Base-by-base conservation (phyloP, 192 early-diverging fungal genomes). In the Coemansia sp. region DNA sequence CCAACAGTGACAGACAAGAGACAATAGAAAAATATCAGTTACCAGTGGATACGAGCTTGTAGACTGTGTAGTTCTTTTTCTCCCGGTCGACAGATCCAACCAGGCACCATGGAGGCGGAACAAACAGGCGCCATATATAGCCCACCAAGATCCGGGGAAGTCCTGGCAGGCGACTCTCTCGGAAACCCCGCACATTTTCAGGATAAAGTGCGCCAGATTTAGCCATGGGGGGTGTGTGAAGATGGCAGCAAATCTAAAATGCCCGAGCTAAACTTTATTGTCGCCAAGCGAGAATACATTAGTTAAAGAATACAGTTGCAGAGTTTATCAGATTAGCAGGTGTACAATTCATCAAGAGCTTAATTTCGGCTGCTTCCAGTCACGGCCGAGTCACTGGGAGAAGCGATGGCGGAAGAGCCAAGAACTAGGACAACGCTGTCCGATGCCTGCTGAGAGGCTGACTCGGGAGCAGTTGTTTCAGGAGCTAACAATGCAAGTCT, bases 391-490 rank as follows among this genome's bases (percentile, higher is more conserved):
- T 8, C n/a, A n/a, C 42, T n/a, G 2, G n/a, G 43, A 20, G 43
- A 18, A 2, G 48, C n/a, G 25, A 11, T 13, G 5, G 48, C 13
- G 13, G 48, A 2, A 31, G 36, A 36, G 2, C 31, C 58, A 10
- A 68, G 28, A 38, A 56, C 48, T 31, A 68, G 56, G 14, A 62
- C 48, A 20, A 53, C 59, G 28, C 66, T 61, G 6, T 61, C 66
- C 2, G 48, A 38, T 3, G 59, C 66, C 59, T 50, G 55, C 38
- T 45, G 34, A 9, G n/a, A 26, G n/a, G 16, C 34, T n/a, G n/a
- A 43, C 12, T 8, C 48, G 0, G 21, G 37, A 26, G 8, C 28
- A 6, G 16, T 33, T 21, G n/a, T 23, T 7, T 8, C 48, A 2
- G 45, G 37, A 18, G 16, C 66, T 41, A 68, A 37, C 2, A 61